Evolutionary conservation across 2,329 filamentous ascomycete genomes (phyloP).

Genomic region (Dothiorella sarmentorum): DNA sequence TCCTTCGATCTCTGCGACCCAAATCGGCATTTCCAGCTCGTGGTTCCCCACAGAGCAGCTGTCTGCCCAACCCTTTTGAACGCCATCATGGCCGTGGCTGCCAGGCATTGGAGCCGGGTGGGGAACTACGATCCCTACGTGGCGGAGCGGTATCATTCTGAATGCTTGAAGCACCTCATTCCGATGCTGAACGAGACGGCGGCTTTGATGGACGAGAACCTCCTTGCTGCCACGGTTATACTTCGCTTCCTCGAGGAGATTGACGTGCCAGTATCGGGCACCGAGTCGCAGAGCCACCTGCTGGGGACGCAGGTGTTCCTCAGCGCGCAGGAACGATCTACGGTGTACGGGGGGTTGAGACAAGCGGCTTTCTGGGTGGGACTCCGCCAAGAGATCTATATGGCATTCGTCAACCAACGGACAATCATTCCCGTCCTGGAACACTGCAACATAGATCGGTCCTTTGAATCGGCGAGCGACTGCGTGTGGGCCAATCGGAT

Average conservation of each 20-base stretch:
- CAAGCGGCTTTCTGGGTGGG: slow-evolving; percentile 29
- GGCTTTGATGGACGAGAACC: slow-evolving; percentile 40
- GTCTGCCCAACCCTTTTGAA: slow-evolving; percentile 48
- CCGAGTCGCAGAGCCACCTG: slow-evolving; percentile 37
- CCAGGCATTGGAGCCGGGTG: slow-evolving; percentile 42
- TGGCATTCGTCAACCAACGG: slow-evolving; percentile 28
- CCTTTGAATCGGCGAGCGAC: slow-evolving; percentile 38
- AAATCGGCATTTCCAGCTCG: slow-evolving; percentile 49
- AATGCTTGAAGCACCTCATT: slow-evolving; percentile 41
- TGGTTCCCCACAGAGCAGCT: slow-evolving; percentile 53
- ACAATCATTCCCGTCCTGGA: slow-evolving; percentile 27
- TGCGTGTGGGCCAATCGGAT: slow-evolving; percentile 43
- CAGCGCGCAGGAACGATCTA: slow-evolving; percentile 5
- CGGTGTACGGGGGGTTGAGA: slow-evolving; percentile 9
- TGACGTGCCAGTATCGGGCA: slow-evolving; percentile 36
- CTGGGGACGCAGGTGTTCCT: slow-evolving; percentile 33
- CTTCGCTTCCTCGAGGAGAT: slow-evolving; percentile 42
- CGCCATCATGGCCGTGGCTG: slow-evolving; percentile 42
- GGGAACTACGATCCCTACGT: slow-evolving; percentile 40
- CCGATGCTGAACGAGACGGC: slow-evolving; percentile 39
- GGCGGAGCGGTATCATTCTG: slow-evolving; percentile 42
- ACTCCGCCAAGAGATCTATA: slow-evolving; percentile 37
- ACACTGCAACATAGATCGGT: slow-evolving; percentile 32
- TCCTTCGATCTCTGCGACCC: slow-evolving; percentile 34
- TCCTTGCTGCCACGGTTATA: slow-evolving; percentile 42